Evolutionary conservation across 305 asterid genomes (phyloP).

Genomic region (Solanum hybrid): DNA sequence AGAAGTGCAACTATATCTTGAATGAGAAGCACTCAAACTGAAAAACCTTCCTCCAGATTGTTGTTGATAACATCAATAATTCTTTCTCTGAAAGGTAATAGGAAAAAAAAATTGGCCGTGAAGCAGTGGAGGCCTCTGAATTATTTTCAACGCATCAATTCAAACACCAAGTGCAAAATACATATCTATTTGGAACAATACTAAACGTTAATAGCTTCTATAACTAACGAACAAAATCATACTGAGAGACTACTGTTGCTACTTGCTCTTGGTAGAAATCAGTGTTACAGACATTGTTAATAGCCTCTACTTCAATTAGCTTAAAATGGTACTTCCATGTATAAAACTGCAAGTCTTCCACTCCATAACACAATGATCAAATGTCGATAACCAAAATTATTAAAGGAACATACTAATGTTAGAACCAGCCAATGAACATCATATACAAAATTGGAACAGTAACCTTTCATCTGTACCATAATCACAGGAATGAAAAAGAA

Average conservation of each 20-base stretch:
- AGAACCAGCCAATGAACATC: slow-evolving; percentile 1
- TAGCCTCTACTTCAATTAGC: neutral
- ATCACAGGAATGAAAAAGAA: neutral
- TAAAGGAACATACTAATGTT: neutral
- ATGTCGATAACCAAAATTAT: neutral
- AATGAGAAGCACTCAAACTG: neutral
- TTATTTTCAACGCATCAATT: neutral
- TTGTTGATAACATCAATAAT: neutral
- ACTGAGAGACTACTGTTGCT: neutral
- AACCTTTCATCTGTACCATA: neutral
- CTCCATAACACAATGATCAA: neutral
- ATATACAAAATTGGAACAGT: slow-evolving; percentile 6
- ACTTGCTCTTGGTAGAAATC: neutral
- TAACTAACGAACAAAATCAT: neutral
- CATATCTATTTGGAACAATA: neutral
- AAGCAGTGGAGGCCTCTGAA: neutral
- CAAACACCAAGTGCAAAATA: neutral
- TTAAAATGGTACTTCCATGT: neutral
- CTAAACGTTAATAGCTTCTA: neutral
- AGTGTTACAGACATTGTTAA: neutral
- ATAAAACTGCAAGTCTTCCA: neutral
- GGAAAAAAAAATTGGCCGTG: neutral
- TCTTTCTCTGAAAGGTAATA: neutral
- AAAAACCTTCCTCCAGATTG: neutral
- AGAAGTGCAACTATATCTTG: neutral